A percentile compares a stretch with the other conserved stretches of the same genome.
These are phyloP conservation scores for Neurospora sp. DNA, from an alignment of 495 filamentous ascomycete genomes.

Conservation along the genomic window DNA sequence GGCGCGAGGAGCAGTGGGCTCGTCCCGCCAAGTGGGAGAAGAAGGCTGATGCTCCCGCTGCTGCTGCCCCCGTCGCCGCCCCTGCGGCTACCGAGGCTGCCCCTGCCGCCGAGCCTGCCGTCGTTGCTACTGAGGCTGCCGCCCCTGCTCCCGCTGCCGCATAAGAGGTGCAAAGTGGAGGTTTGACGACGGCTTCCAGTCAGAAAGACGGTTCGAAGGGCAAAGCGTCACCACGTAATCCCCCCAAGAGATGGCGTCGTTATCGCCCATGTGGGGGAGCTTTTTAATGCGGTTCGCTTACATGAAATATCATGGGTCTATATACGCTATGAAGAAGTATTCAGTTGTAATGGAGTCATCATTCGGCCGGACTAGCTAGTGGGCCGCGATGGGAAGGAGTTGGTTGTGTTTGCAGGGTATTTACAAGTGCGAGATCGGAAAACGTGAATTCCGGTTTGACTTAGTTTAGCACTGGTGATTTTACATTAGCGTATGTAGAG, in stretches of 20 bases:
- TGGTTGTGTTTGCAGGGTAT: not conserved
- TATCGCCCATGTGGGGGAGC: too few species aligned
- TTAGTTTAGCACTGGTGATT: not conserved
- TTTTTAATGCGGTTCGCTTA: not conserved
- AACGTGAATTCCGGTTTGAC: not conserved
- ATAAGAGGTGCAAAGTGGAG: conserved; percentile 1
- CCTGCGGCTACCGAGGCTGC: conserved; percentile 5
- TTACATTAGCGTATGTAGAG: not conserved
- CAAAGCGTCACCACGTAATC: not conserved
- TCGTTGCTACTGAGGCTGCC: conserved; percentile 2
- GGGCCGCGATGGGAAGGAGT: not conserved
- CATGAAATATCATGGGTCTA: not conserved
- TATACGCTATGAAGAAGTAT: not conserved
- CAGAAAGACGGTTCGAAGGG: not conserved
- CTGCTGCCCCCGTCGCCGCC: conserved; percentile 13
- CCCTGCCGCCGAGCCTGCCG: conserved; percentile 2
- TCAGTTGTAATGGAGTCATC: not conserved
- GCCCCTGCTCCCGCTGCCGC: conserved; percentile 27
- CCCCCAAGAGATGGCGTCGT: not conserved
- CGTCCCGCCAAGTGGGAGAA: conserved; percentile 60
- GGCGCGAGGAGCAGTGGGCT: conserved; percentile 71
- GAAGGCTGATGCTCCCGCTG: conserved; percentile 15
- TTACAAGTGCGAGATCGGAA: not conserved
- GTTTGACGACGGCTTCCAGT: conserved; percentile 3
- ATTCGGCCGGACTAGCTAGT: not conserved